phyloP scores from a whole-genome alignment of 148 eudicot genomes.

The Drosera capensis region DNA sequence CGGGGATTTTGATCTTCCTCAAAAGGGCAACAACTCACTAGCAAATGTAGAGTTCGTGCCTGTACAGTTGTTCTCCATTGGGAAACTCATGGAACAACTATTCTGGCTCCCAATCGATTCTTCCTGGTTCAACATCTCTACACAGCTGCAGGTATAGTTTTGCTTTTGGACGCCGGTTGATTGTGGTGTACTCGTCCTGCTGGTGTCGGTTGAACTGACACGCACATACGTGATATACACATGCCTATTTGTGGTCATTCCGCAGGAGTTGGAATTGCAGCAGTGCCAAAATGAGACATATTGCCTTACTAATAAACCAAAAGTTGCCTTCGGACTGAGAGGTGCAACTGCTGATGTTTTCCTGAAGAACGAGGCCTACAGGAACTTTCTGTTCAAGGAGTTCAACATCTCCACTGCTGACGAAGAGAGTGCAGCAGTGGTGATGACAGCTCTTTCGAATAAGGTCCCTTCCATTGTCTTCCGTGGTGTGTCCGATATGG shows the following conservation, averaged over 20 bases:
- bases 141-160: conserved; percentile 22
- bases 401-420: conserved; percentile 39
- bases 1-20: conserved; percentile 31
- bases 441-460: conserved; percentile 32
- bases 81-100: conserved; percentile 22
- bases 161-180: neutral
- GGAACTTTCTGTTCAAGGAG: conserved; percentile 25
- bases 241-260: neutral
- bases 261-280: conserved; percentile 26
- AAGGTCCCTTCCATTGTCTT: conserved; percentile 39
- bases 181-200: neutral
- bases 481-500: conserved; percentile 46
- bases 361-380: conserved; percentile 34
- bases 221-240: neutral
- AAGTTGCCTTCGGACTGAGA: conserved; percentile 27
- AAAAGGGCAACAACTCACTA: conserved; percentile 25
- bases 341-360: conserved; percentile 37
- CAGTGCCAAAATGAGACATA: conserved; percentile 27
- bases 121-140: conserved; percentile 32
- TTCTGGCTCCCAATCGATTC: conserved; percentile 43
- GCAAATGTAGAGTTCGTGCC: conserved; percentile 23
- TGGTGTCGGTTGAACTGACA: neutral
- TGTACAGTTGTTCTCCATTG: conserved; percentile 23
- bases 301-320: conserved; percentile 27
- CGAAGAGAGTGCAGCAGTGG: conserved; percentile 51